These are phyloP conservation scores for Paramecium primaurelia DNA, from an alignment of 73 alveolate genomes.

Conservation along the genomic window DNA sequence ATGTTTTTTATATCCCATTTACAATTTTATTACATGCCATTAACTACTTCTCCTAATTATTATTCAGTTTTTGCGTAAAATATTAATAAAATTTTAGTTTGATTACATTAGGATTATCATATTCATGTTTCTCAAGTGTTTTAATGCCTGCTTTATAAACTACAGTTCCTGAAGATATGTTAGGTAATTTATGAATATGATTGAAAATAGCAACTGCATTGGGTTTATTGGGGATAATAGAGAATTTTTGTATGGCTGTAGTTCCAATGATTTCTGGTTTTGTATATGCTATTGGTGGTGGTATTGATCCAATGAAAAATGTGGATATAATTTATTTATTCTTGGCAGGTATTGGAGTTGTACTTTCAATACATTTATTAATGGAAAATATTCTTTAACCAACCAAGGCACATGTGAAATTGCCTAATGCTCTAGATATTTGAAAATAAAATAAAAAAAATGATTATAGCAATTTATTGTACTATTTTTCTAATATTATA, in stretches of 20 bases:
- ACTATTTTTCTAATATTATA: neutral
- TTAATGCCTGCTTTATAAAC: constrained; percentile 2
- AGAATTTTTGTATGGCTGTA: constrained; percentile 4
- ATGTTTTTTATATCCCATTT: constrained; percentile 25
- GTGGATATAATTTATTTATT: neutral
- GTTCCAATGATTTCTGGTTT: constrained; percentile 20
- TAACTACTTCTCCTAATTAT: neutral
- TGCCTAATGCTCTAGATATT: neutral
- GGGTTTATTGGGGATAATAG: neutral
- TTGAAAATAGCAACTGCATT: constrained; percentile 17
- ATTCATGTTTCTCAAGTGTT: neutral
- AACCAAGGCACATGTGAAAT: neutral
- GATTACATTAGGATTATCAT: neutral
- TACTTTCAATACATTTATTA: neutral
- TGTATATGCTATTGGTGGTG: neutral
- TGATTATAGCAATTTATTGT: neutral
- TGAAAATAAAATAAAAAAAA: neutral
- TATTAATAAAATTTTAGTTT: neutral
- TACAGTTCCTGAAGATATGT: neutral
- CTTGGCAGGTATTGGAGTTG: neutral
- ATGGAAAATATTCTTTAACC: neutral
- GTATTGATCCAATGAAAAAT: neutral
- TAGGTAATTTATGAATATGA: neutral
- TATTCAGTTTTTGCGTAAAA: neutral
- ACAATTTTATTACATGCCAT: neutral